phyloP scores from a whole-genome alignment of 2,329 filamentous ascomycete genomes.

The Aspergillus piperis region DNA sequence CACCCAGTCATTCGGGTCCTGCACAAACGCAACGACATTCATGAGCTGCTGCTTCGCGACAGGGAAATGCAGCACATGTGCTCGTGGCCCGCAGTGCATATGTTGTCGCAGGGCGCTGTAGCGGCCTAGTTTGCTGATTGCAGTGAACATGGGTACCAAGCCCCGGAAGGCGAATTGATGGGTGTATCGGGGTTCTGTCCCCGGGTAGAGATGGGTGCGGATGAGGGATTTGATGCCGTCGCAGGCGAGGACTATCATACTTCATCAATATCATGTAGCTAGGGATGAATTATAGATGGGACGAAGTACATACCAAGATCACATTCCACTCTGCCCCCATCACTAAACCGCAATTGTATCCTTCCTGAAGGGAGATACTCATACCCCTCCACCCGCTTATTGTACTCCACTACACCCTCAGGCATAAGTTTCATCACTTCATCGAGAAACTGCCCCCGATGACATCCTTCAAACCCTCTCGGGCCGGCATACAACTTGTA shows the following conservation, averaged over 20 bases:
- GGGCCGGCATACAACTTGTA: conserved; percentile 18
- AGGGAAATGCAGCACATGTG: conserved; percentile 61
- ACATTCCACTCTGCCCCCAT: conserved; percentile 48
- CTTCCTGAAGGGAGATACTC: conserved; percentile 26
- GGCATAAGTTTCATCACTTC: conserved; percentile 46
- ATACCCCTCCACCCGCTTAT: conserved; percentile 38
- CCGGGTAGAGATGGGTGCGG: conserved; percentile 53
- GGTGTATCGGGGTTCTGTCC: conserved; percentile 53
- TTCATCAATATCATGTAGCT: background rate
- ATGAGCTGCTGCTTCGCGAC: conserved; percentile 23
- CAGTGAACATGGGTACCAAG: conserved; percentile 61
- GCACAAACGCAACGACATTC: conserved; percentile 30
- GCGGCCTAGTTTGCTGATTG: conserved; percentile 51
- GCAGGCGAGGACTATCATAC: conserved; percentile 52
- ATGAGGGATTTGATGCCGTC: conserved; percentile 65
- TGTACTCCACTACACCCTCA: conserved; percentile 34
- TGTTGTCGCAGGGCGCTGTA: conserved; percentile 53
- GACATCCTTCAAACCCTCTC: conserved; percentile 28
- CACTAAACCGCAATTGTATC: conserved; percentile 43
- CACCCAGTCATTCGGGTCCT: conserved; percentile 23
- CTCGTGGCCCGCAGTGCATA: conserved; percentile 60
- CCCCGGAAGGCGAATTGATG: conserved; percentile 64
- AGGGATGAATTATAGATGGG: background rate
- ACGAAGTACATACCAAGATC: conserved; percentile 31
- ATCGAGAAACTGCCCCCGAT: conserved; percentile 46